A percentile compares a stretch with the other conserved stretches of the same genome.
Conservation (phyloP, 768 basidiomycete species). For the Lentinus brumalis region DNA sequence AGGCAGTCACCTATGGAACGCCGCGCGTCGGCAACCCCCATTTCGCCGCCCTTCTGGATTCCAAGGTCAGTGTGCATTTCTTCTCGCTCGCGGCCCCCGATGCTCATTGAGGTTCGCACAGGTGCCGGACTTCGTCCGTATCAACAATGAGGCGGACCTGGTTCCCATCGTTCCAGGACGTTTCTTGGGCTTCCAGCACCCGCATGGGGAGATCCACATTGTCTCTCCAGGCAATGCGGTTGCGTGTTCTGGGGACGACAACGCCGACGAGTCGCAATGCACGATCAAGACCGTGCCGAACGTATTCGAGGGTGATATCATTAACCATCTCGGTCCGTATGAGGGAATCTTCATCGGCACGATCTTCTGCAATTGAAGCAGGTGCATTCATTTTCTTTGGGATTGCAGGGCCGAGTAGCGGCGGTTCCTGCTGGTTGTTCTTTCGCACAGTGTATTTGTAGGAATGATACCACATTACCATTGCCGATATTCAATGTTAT, state of each 20-base stretch:
- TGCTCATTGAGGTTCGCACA: slow-evolving; percentile 13
- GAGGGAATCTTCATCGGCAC: slow-evolving; percentile 55
- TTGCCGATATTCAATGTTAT: too few species aligned
- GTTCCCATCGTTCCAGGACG: slow-evolving; percentile 61
- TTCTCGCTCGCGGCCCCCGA: too few species aligned
- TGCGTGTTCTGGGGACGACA: slow-evolving; percentile 54
- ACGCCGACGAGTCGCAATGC: slow-evolving; percentile 54
- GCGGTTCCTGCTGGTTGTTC: not conserved
- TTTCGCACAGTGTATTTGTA: not conserved
- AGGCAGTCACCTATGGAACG: slow-evolving; percentile 49
- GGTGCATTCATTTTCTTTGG: not conserved
- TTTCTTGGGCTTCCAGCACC: slow-evolving; percentile 53
- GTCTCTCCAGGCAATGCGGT: slow-evolving; percentile 38
- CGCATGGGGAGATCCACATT: slow-evolving; percentile 58
- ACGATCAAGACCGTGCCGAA: slow-evolving; percentile 56
- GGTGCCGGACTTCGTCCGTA: slow-evolving; percentile 30
- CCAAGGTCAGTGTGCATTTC: slow-evolving; percentile 33
- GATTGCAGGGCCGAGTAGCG: not conserved
- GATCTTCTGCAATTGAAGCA: slow-evolving; percentile 31
- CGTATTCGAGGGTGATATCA: slow-evolving; percentile 49
- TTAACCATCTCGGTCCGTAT: slow-evolving; percentile 61
- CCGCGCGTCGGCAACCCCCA: slow-evolving; percentile 54
- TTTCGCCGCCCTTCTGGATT: slow-evolving; percentile 42
- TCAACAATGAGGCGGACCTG: slow-evolving; percentile 43
- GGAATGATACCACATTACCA: not conserved